phyloP scores from a whole-genome alignment of 257 asterid genomes.

The Scutellaria baicalensis region DNA sequence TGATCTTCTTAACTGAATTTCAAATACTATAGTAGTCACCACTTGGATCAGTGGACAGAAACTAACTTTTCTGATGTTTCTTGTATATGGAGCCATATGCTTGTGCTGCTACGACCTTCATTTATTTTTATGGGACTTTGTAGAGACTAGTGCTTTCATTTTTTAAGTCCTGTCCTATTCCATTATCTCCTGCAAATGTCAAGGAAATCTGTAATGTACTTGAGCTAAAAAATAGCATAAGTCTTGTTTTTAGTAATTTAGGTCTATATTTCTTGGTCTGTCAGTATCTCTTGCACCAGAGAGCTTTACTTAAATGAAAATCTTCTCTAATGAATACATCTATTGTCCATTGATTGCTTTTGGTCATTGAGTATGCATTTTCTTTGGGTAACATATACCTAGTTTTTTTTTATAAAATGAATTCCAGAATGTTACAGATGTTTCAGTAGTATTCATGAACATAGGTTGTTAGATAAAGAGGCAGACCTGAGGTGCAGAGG shows the following conservation, averaged over 20 bases:
- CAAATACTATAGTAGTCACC: not conserved
- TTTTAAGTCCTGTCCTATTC: not conserved
- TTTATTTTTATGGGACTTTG: not conserved
- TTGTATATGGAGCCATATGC: not conserved
- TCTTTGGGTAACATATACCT: not conserved
- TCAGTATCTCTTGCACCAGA: not conserved
- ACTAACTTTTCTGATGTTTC: not conserved
- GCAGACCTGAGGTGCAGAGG: too few species aligned
- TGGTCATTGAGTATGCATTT: not conserved
- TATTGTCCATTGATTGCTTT: not conserved
- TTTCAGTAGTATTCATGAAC: not conserved
- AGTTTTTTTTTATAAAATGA: conserved; percentile 2
- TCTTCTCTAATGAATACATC: conserved; percentile 1
- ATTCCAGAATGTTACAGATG: not conserved
- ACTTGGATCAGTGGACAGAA: conserved; percentile 10
- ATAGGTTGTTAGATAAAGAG: too few species aligned
- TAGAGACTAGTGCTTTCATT: not conserved
- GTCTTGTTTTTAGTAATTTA: not conserved
- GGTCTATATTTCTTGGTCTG: not conserved
- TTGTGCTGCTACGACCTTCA: conserved; percentile 2
- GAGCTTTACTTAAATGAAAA: not conserved
- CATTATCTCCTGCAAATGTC: not conserved
- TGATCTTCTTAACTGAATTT: not conserved
- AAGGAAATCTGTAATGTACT: not conserved
- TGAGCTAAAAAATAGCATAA: not conserved